These are phyloP conservation scores for Aspergillus costaricaensis DNA, from an alignment of 2,329 filamentous ascomycete species.

Conservation along the genomic window DNA sequence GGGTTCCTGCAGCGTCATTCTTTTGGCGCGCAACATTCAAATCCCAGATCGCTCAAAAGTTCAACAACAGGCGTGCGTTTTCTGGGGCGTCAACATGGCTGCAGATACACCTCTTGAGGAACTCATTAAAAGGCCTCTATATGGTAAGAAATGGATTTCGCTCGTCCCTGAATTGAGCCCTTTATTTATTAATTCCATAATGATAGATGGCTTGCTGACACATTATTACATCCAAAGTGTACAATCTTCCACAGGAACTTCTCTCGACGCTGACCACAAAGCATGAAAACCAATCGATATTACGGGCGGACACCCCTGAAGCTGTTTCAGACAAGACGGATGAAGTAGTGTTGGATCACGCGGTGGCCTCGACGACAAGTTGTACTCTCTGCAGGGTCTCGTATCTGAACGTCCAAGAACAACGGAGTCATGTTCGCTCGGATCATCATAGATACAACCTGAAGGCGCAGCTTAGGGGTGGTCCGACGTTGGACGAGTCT, in stretches of 20 bases:
- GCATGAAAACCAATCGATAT: slow-evolving; percentile 41
- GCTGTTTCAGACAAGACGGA: slow-evolving; percentile 27
- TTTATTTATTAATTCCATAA: background rate
- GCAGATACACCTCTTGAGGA: slow-evolving; percentile 34
- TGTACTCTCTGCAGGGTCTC: slow-evolving; percentile 77
- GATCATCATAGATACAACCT: slow-evolving; percentile 94
- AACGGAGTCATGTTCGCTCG: slow-evolving; percentile 81
- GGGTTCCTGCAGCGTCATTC: slow-evolving; percentile 6
- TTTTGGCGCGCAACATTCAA: background rate
- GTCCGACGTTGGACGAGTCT: slow-evolving; percentile 69
- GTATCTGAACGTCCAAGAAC: slow-evolving; percentile 74
- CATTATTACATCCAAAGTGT: slow-evolving; percentile 61
- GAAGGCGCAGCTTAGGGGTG: slow-evolving; percentile 82
- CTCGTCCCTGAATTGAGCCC: background rate
- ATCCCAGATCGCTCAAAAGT: background rate
- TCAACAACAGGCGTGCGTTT: background rate
- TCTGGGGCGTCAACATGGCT: slow-evolving; percentile 16
- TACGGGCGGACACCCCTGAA: slow-evolving; percentile 26
- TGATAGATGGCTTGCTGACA: slow-evolving; percentile 21
- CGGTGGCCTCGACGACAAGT: slow-evolving; percentile 62
- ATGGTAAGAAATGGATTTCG: slow-evolving; percentile 40
- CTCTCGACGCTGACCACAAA: slow-evolving; percentile 67
- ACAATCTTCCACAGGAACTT: slow-evolving; percentile 76
- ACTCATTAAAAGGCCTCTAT: slow-evolving; percentile 52
- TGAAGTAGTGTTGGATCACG: slow-evolving; percentile 42